Evolutionary conservation across 768 basidiomycete genomes (phyloP).

Genomic region (Cyathus striatus): DNA sequence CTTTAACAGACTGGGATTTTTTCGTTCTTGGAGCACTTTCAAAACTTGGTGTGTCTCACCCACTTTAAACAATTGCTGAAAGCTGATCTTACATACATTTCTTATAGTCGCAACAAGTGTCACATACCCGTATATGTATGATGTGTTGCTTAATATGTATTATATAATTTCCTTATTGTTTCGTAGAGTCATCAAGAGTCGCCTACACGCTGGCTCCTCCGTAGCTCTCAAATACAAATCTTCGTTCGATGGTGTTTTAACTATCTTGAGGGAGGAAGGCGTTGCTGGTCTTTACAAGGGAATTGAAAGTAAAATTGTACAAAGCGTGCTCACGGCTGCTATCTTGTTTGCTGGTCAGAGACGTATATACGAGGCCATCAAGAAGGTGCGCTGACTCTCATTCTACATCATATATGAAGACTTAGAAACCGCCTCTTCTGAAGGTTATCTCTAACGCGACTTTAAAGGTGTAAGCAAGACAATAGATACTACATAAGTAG

Average conservation of each 20-base stretch:
- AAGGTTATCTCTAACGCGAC: too few relatives aligned
- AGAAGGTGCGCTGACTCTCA: slow-evolving; percentile 26
- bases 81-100: not conserved
- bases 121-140: slow-evolving; percentile 47
- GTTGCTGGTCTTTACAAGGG: slow-evolving; percentile 84
- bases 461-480: too few relatives aligned
- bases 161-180: not conserved
- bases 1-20: slow-evolving; percentile 81
- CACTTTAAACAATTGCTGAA: not conserved
- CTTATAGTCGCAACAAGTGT: slow-evolving; percentile 40
- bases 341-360: slow-evolving; percentile 90
- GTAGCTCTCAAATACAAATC: slow-evolving; percentile 70
- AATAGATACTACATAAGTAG: too few relatives aligned
- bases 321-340: slow-evolving; percentile 90
- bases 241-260: slow-evolving; percentile 68
- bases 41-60: slow-evolving; percentile 61
- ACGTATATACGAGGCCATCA: slow-evolving; percentile 72
- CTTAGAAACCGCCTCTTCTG: too few relatives aligned
- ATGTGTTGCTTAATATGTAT: slow-evolving; percentile 1
- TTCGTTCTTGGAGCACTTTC: slow-evolving; percentile 94
- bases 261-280: slow-evolving; percentile 77
- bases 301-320: slow-evolving; percentile 80
- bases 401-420: not conserved
- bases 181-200: slow-evolving; percentile 66
- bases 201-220: slow-evolving; percentile 72